Evolutionary conservation across 306 rosid species (phyloP).

Genomic region (Prunus mongolica): DNA sequence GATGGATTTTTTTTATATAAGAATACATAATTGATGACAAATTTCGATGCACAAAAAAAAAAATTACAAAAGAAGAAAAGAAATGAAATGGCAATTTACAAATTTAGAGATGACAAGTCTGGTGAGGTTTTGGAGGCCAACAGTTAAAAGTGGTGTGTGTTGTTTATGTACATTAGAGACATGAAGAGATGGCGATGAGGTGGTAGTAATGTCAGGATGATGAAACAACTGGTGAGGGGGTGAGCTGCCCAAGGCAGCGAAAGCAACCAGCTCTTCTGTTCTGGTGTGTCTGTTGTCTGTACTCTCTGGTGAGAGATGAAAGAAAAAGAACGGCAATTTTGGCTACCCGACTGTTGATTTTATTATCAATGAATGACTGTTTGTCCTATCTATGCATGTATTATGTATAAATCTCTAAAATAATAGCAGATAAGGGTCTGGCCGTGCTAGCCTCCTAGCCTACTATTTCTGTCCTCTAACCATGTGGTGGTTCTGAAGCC

Average conservation of each 20-base stretch:
- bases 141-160: not conserved
- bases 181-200: not conserved
- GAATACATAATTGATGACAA: not conserved
- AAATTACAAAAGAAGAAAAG: no score
- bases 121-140: not conserved
- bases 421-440: no score
- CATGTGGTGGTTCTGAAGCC: not conserved
- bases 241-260: not conserved
- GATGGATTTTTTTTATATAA: not conserved
- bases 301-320: no score
- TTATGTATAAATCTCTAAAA: not conserved
- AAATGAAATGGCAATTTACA: not conserved
- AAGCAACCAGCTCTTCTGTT: not conserved
- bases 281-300: not conserved
- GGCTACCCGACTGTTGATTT: not conserved
- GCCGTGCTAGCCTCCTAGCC: no score
- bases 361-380: not conserved
- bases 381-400: not conserved
- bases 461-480: no score
- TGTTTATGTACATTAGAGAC: not conserved
- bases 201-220: conserved; percentile 3
- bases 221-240: not conserved
- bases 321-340: not conserved
- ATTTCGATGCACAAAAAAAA: no score
- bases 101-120: not conserved